Conservation (phyloP, 73 alveolate species). For the Loxodes magnus region DNA sequence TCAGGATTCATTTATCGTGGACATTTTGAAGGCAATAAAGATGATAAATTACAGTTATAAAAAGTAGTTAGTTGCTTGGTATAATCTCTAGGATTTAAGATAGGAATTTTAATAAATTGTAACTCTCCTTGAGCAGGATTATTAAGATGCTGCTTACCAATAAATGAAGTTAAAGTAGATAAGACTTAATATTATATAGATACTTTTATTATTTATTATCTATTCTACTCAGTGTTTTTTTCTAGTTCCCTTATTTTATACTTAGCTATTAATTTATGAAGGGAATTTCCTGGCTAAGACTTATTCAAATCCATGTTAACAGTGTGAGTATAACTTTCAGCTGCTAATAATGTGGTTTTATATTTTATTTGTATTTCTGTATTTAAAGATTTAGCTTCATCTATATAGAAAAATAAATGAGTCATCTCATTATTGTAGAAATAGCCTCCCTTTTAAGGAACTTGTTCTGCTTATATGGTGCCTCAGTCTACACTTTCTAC, state of each 20-base stretch:
- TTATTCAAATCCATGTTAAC: neutral
- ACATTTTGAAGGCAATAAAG: too few species aligned
- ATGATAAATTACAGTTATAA: too few species aligned
- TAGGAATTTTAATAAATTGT: neutral
- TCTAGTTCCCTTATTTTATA: neutral
- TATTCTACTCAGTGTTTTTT: neutral
- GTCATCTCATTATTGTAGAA: constrained; percentile 3
- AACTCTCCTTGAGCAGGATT: constrained; percentile 8
- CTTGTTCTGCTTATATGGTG: neutral
- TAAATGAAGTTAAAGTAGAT: constrained; percentile 1
- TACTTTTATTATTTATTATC: neutral
- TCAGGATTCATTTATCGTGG: too few species aligned
- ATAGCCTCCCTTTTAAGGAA: neutral
- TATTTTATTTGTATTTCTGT: neutral
- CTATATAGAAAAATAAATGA: neutral
- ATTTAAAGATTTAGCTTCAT: neutral
- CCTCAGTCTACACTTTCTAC: neutral
- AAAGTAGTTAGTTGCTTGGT: too few species aligned
- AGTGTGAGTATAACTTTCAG: neutral
- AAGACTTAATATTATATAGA: neutral
- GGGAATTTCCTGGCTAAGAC: constrained; percentile 4
- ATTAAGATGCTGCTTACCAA: neutral
- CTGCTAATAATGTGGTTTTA: neutral
- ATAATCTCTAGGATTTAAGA: neutral
- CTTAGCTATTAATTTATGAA: neutral